A percentile compares a stretch with the other conserved stretches of the same genome.
These are phyloP conservation scores for Penicillium sp. DNA, from an alignment of 2,329 filamentous ascomycete species.

Conservation along the genomic window DNA sequence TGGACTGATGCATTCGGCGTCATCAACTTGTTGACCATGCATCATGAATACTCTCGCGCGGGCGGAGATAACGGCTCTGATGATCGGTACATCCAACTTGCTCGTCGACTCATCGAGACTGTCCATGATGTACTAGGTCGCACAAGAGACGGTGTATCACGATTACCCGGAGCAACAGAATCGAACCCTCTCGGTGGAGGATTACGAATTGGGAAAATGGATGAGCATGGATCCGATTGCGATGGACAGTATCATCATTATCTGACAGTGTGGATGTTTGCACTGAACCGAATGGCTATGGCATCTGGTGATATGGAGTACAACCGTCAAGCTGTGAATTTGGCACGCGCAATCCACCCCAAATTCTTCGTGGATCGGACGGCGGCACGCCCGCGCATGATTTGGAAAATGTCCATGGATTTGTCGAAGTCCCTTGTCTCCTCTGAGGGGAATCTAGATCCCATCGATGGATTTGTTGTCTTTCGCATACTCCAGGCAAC, in stretches of 20 bases:
- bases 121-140: conserved; percentile 57
- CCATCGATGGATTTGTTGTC: conserved; percentile 55
- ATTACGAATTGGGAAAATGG: conserved; percentile 58
- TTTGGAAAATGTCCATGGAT: conserved; percentile 59
- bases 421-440: conserved; percentile 49
- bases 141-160: conserved; percentile 50
- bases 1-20: conserved; percentile 64
- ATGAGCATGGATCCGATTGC: conserved; percentile 50
- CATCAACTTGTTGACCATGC: conserved; percentile 59
- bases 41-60: conserved; percentile 36
- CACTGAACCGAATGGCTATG: conserved; percentile 55
- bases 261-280: conserved; percentile 64
- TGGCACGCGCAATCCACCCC: conserved; percentile 56
- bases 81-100: conserved; percentile 51
- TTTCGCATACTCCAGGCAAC: conserved; percentile 51
- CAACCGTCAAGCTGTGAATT: conserved; percentile 53
- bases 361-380: conserved; percentile 49
- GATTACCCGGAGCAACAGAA: conserved; percentile 55
- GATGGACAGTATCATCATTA: conserved; percentile 66
- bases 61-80: conserved; percentile 19
- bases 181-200: conserved; percentile 55
- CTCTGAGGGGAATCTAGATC: conserved; percentile 58
- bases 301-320: conserved; percentile 50
- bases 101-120: conserved; percentile 49
- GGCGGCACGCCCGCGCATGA: conserved; percentile 44